A percentile compares a stretch with the other conserved stretches of the same genome.
Conservation (phyloP, 495 filamentous ascomycete genomes). For the Neurospora hispaniola region DNA sequence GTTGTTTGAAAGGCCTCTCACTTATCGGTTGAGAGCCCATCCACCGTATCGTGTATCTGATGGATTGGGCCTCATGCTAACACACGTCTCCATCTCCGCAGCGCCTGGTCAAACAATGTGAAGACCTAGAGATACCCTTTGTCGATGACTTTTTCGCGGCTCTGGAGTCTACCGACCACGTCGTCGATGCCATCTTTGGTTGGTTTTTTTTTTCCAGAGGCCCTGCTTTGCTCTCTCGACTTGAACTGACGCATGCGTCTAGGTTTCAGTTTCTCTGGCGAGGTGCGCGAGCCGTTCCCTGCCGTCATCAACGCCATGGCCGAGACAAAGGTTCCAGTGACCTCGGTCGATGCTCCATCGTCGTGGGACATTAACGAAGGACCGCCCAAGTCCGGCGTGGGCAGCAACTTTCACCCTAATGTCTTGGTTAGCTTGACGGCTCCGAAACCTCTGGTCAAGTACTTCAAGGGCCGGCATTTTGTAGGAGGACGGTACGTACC, state of each 20-base stretch:
- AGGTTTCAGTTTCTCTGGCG: conserved; percentile 90
- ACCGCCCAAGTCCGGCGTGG: conserved; percentile 67
- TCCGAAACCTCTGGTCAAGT: conserved; percentile 83
- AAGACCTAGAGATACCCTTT: conserved; percentile 75
- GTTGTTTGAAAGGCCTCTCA: neutral
- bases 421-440: conserved; percentile 83
- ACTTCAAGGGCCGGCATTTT: conserved; percentile 79
- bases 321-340: conserved; percentile 60
- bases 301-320: conserved; percentile 68
- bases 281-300: conserved; percentile 82
- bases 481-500: conserved; percentile 59
- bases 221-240: neutral
- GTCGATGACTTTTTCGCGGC: conserved; percentile 65
- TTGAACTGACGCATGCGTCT: conserved; percentile 3
- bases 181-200: conserved; percentile 94
- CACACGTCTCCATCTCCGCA: conserved; percentile 26
- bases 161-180: conserved; percentile 57
- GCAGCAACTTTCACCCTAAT: conserved; percentile 65
- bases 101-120: conserved; percentile 75
- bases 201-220: conserved; percentile 10
- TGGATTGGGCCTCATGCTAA: neutral
- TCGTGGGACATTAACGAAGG: conserved; percentile 88
- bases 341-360: conserved; percentile 84
- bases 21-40: neutral
- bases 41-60: neutral